Base-by-base conservation (phyloP, 257 asterid species). In the Petrea volubilis region DNA sequence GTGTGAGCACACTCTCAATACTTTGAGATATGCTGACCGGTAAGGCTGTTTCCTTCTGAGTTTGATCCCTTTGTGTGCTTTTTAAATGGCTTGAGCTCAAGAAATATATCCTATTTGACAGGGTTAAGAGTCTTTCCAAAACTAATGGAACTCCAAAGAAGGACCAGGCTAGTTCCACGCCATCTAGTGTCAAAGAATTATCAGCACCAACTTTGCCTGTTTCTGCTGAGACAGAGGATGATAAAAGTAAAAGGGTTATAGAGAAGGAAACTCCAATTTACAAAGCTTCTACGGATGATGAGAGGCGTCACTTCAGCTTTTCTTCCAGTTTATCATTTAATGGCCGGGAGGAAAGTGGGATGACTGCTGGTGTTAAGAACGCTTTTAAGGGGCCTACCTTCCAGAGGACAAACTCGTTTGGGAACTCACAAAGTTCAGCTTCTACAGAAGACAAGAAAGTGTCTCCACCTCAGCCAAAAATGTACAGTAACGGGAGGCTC, bases 21-120 rank as follows among this genome's bases (percentile, higher is more conserved):
- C 99, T 55, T 82, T 95, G 82, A 88, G 98, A 95, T 95, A 95
- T 78, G 97, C 97, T 23, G 96, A 95, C 72, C 80, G 97, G 98
- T 95, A 70, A 38, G 70, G 7, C 71, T 33, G 4, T 56, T 64
- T 38, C n/a, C n/a, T 2, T 57, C 29, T 20, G 21, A 18, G 50
- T 56, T 7, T 36, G 28, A 7, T 58, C 28, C 58, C 67, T 56
- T 43, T 31, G 5, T 69, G 33, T 60, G 23, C 27, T 55, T 44
- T 38, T 78, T 51, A 24, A 50, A 14, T 51, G 51, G 28, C 65
- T 21, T 67, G 60, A 74, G 59, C 82, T 80, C 12, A 38, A 70
- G 17, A 57, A 18, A 53, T 44, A 62, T 5, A 25, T 64, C 23
- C 71, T 57, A 34, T 64, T 75, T 80, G 60, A 80, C 84, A 95